These are phyloP conservation scores for Umbellularia californica DNA, from an alignment of 164 flowering plant genomes.

Conservation along the genomic window DNA sequence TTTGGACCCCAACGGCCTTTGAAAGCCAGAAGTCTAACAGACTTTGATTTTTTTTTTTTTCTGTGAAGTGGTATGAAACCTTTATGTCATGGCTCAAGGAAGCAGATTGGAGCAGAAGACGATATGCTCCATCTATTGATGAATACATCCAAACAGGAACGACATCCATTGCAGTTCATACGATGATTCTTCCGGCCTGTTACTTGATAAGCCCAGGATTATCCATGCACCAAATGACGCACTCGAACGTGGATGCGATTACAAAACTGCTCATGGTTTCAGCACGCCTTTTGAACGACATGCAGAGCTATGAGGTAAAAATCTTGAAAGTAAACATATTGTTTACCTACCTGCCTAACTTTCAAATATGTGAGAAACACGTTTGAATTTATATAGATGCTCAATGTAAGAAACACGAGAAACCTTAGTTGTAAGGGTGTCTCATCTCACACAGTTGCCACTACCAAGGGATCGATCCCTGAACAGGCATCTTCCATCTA, in stretches of 20 bases:
- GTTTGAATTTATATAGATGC: too few relatives aligned
- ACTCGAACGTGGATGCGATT: constrained; percentile 4
- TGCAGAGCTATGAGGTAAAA: constrained; percentile 3
- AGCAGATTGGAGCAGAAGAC: constrained; percentile 1
- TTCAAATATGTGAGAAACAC: too few relatives aligned
- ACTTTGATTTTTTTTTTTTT: background rate
- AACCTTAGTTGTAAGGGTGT: too few relatives aligned
- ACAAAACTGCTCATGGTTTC: constrained; percentile 35
- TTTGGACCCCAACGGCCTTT: too few relatives aligned
- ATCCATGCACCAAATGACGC: background rate
- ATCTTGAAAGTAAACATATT: too few relatives aligned
- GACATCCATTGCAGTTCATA: background rate
- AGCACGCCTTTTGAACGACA: constrained; percentile 33
- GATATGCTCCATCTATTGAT: background rate
- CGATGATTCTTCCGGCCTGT: background rate
- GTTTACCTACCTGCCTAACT: too few relatives aligned
- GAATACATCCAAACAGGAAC: background rate
- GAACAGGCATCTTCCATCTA: too few relatives aligned
- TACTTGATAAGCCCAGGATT: background rate
- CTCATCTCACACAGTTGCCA: too few relatives aligned
- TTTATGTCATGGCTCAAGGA: constrained; percentile 6
- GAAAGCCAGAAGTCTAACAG: background rate
- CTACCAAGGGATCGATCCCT: too few relatives aligned
- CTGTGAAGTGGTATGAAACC: background rate
- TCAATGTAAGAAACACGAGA: too few relatives aligned